Evolutionary conservation across 1,139 yeast species (phyloP).

Genomic region (Sugiyamaella grinbergsii): DNA sequence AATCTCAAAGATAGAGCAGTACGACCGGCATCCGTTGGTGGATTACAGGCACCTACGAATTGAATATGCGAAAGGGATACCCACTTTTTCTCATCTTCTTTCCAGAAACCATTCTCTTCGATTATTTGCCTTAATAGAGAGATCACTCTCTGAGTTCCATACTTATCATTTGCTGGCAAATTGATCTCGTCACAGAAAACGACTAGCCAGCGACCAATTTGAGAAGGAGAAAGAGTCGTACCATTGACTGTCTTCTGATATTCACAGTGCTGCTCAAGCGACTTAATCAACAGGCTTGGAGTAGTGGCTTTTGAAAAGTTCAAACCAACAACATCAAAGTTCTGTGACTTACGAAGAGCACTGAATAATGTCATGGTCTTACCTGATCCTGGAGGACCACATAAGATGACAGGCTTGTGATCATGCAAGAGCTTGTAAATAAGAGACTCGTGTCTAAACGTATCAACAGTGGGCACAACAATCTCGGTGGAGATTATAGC

Average conservation of each 20-base stretch:
- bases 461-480: slow-evolving; percentile 80
- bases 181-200: slow-evolving; percentile 93
- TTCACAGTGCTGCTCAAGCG: slow-evolving; percentile 73
- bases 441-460: slow-evolving; percentile 64
- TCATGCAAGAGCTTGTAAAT: slow-evolving; percentile 60
- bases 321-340: slow-evolving; percentile 63
- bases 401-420: slow-evolving; percentile 65
- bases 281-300: slow-evolving; percentile 60
- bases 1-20: slow-evolving; percentile 61
- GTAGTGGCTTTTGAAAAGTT: slow-evolving; percentile 85
- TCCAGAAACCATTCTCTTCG: slow-evolving; percentile 81
- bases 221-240: slow-evolving; percentile 57
- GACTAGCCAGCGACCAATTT: slow-evolving; percentile 71
- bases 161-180: slow-evolving; percentile 71
- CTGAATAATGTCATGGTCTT: slow-evolving; percentile 88
- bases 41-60: slow-evolving; percentile 94
- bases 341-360: slow-evolving; percentile 60
- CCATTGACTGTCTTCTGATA: slow-evolving; percentile 60
- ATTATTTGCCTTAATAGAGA: slow-evolving; percentile 74
- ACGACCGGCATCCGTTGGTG: slow-evolving; percentile 82
- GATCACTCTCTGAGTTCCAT: slow-evolving; percentile 76
- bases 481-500: slow-evolving; percentile 63
- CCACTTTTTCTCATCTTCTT: slow-evolving; percentile 62
- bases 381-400: slow-evolving; percentile 99
- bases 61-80: slow-evolving; percentile 65